Evolutionary conservation across 2,329 filamentous ascomycete genomes (phyloP).

Genomic region (Paraconiothyrium sp.): DNA sequence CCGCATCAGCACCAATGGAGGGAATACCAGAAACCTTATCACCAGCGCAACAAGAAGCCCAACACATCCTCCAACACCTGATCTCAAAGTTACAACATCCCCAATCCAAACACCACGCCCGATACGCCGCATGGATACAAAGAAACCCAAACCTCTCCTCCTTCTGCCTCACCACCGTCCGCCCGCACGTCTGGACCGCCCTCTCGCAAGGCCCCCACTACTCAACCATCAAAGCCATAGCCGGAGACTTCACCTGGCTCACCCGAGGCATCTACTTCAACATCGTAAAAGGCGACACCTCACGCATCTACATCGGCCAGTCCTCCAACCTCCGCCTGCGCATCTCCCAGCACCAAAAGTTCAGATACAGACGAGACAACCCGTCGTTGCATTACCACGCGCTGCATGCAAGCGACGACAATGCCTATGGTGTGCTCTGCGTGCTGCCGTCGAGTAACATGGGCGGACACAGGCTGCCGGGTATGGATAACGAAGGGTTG

Average conservation of each 20-base stretch:
- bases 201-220: constrained; percentile 32
- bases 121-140: constrained; percentile 33
- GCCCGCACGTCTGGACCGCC: constrained; percentile 35
- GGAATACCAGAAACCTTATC: constrained; percentile 19
- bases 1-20: constrained; percentile 21
- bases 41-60: constrained; percentile 36
- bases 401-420: constrained; percentile 39
- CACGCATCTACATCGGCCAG: constrained; percentile 46
- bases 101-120: constrained; percentile 25
- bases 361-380: constrained; percentile 47
- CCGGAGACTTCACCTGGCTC: constrained; percentile 35
- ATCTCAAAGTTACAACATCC: constrained; percentile 27
- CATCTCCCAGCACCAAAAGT: constrained; percentile 44
- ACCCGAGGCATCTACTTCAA: constrained; percentile 39
- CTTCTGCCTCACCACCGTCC: constrained; percentile 30
- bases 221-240: constrained; percentile 29
- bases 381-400: constrained; percentile 46
- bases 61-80: constrained; percentile 32
- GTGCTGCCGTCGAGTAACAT: constrained; percentile 22
- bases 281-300: constrained; percentile 32
- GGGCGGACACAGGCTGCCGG: constrained; percentile 26
- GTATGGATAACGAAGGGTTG: constrained; percentile 39
- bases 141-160: constrained; percentile 31
- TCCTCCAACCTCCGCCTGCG: constrained; percentile 35
- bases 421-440: constrained; percentile 38